These are phyloP conservation scores for Trypanosoma cruzi DNA, from an alignment of 208 protist genomes.

Conservation along the genomic window DNA sequence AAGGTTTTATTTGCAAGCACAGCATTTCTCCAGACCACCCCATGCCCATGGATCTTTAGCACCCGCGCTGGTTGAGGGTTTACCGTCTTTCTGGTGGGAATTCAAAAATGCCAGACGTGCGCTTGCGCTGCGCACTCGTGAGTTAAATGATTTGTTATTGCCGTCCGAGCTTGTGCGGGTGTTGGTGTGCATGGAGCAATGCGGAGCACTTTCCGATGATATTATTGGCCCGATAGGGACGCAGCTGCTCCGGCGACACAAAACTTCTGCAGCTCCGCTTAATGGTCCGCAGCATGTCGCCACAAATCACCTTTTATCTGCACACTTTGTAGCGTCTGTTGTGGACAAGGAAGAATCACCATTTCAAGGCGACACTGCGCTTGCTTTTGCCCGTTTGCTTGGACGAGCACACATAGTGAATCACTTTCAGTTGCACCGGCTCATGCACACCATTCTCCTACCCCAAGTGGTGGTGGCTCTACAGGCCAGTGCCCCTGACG, in stretches of 20 bases:
- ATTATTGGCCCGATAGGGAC: constrained; percentile 59
- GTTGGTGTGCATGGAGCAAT: constrained; percentile 58
- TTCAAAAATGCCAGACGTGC: constrained; percentile 43
- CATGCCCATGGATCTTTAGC: not conserved
- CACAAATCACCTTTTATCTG: constrained; percentile 37
- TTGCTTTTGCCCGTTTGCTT: constrained; percentile 57
- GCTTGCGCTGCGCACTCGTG: constrained; percentile 55
- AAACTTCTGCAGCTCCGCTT: constrained; percentile 7
- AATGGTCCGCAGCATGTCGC: constrained; percentile 30
- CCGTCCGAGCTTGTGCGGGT: constrained; percentile 37
- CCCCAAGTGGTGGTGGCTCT: constrained; percentile 51
- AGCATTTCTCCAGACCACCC: not conserved
- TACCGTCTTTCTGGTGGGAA: constrained; percentile 1
- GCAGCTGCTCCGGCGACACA: constrained; percentile 26
- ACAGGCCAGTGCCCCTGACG: not conserved
- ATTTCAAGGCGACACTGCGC: constrained; percentile 33
- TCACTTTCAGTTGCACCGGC: constrained; percentile 75
- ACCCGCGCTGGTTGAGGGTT: not conserved
- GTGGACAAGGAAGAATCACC: constrained; percentile 10
- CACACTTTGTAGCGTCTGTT: constrained; percentile 25
- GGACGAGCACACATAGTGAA: constrained; percentile 42
- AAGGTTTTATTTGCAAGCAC: constrained; percentile 19
- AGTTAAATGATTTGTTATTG: constrained; percentile 33
- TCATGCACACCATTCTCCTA: constrained; percentile 68
- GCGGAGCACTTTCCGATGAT: constrained; percentile 71